phyloP scores from a whole-genome alignment of 352 stramenopile species.

The Pythium brassicae region DNA sequence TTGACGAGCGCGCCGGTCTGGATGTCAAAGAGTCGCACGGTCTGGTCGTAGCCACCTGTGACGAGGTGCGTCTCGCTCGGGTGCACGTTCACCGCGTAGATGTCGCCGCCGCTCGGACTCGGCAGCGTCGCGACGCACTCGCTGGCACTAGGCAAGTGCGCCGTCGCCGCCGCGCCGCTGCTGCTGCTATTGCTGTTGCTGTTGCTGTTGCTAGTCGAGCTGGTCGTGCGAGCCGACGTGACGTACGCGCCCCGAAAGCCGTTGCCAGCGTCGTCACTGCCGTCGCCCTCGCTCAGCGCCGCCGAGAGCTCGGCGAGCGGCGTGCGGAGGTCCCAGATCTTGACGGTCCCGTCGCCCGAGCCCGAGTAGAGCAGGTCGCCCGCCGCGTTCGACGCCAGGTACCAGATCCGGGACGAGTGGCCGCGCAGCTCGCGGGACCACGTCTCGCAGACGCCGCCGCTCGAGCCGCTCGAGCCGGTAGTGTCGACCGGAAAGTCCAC shows the following conservation, averaged over 20 bases:
- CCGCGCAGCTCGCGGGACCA: slow-evolving; percentile 63
- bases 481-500: slow-evolving; percentile 54
- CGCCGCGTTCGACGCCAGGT: slow-evolving; percentile 55
- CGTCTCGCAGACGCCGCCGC: slow-evolving; percentile 45
- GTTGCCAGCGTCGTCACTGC: slow-evolving; percentile 35
- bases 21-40: slow-evolving; percentile 83
- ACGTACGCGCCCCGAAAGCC: slow-evolving; percentile 25
- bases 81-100: slow-evolving; percentile 85
- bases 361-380: slow-evolving; percentile 72
- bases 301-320: slow-evolving; percentile 31
- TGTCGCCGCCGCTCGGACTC: slow-evolving; percentile 44
- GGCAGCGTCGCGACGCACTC: slow-evolving; percentile 56
- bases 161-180: slow-evolving; percentile 1
- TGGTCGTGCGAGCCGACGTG: slow-evolving; percentile 5
- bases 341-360: slow-evolving; percentile 80
- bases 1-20: slow-evolving; percentile 62
- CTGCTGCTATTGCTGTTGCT: too few relatives aligned
- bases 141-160: slow-evolving; percentile 26
- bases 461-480: slow-evolving; percentile 13
- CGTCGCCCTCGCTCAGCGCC: slow-evolving; percentile 29
- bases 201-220: too few relatives aligned
- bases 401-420: slow-evolving; percentile 84
- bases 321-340: slow-evolving; percentile 81
- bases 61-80: slow-evolving; percentile 84
- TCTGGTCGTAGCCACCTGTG: slow-evolving; percentile 85